Conservation (phyloP, 768 basidiomycete species). For the Suillus placidus region DNA sequence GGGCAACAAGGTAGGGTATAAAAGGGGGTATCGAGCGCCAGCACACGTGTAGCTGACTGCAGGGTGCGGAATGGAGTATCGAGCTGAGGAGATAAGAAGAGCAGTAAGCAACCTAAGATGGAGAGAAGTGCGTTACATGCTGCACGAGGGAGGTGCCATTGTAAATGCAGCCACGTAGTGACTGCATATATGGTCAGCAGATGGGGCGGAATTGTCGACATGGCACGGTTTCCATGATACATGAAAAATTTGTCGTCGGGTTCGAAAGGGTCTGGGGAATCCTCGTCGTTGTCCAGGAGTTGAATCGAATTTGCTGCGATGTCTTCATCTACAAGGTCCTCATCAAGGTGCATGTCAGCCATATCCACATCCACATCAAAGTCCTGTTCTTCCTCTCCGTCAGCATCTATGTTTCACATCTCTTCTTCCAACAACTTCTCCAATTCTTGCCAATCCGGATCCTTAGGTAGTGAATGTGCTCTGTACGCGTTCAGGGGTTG, state of each 20-base stretch:
- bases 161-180: conserved; percentile 30
- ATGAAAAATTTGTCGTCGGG: not conserved
- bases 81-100: conserved; percentile 12
- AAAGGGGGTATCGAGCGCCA: conserved; percentile 23
- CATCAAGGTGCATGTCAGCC: not conserved
- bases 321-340: not conserved
- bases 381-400: not conserved
- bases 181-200: conserved; percentile 27
- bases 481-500: conserved; percentile 1
- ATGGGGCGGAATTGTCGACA: conserved; percentile 4
- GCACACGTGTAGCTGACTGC: conserved; percentile 15
- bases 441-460: not conserved
- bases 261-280: conserved; percentile 4
- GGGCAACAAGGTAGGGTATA: not conserved
- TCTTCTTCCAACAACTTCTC: not conserved
- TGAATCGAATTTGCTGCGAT: not conserved
- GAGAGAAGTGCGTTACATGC: conserved; percentile 27
- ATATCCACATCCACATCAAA: not conserved
- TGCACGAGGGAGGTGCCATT: conserved; percentile 29
- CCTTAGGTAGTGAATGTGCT: not conserved
- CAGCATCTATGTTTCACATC: not conserved
- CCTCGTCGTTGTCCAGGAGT: not conserved
- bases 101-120: conserved; percentile 18
- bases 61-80: conserved; percentile 22
- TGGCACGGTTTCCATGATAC: conserved; percentile 15